Evolutionary conservation across 2,329 filamentous ascomycete species (phyloP).

Genomic region (Aspergillus aculeatus): DNA sequence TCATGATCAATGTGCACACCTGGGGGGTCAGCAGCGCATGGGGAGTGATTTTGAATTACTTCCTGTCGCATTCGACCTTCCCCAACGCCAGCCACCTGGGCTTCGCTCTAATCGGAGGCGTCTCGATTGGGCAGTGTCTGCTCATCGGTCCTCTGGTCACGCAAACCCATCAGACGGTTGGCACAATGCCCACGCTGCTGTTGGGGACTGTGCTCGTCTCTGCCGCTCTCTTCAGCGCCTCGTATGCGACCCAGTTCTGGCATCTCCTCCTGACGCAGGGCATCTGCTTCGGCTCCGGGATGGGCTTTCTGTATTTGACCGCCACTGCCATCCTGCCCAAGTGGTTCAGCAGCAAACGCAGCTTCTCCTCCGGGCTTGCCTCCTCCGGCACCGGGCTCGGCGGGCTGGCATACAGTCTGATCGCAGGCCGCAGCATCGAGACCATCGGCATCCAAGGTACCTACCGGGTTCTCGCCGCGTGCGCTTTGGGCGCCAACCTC

Average conservation of each 20-base stretch:
- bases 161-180: neutral
- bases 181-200: neutral
- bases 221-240: neutral
- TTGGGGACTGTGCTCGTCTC: neutral
- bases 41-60: conserved; percentile 46
- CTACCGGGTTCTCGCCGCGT: too few relatives aligned
- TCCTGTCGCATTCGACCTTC: conserved; percentile 34
- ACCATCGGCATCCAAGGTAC: too few relatives aligned
- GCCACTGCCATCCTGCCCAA: too few relatives aligned
- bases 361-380: too few relatives aligned
- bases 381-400: too few relatives aligned
- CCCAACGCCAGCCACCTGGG: conserved; percentile 14
- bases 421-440: too few relatives aligned
- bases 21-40: conserved; percentile 38
- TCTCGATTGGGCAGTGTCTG: neutral
- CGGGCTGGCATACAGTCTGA: too few relatives aligned
- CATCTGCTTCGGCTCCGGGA: too few relatives aligned
- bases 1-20: conserved; percentile 32
- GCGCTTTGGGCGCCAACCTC: too few relatives aligned
- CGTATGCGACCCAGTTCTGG: neutral
- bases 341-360: too few relatives aligned
- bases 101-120: neutral
- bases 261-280: neutral
- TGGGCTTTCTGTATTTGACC: too few relatives aligned
- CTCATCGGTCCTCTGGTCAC: neutral